Conservation (phyloP, 495 filamentous ascomycete species). For the Neurospora cerealis region DNA sequence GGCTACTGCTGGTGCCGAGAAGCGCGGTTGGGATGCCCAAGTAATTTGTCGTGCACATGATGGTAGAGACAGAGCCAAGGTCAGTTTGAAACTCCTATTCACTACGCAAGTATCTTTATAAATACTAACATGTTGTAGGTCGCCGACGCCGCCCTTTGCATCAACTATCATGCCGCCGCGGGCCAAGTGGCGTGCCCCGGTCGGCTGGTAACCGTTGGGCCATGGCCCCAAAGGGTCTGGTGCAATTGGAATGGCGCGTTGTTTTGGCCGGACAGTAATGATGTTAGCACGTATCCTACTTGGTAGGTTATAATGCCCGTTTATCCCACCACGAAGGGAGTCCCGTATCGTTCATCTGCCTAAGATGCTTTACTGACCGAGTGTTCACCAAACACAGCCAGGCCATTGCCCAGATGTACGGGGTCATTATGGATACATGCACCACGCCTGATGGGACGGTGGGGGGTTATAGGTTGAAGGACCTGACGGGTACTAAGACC, state of each 20-base stretch:
- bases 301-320: neutral
- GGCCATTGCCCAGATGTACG: neutral
- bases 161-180: neutral
- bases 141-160: neutral
- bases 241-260: neutral
- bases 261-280: neutral
- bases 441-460: neutral
- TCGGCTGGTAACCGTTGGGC: neutral
- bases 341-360: neutral
- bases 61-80: neutral
- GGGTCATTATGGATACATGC: neutral
- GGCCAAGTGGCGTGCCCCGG: neutral
- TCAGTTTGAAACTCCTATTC: neutral
- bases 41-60: too few species aligned
- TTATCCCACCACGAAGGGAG: too few species aligned
- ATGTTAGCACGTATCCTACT: neutral
- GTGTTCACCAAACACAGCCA: neutral
- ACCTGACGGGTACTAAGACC: neutral
- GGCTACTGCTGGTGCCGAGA: neutral
- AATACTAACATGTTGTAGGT: neutral
- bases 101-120: neutral
- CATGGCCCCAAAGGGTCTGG: neutral
- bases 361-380: neutral
- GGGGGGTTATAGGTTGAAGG: neutral
- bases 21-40: neutral